These are phyloP conservation scores for Epithele typhae DNA, from an alignment of 768 basidiomycete genomes.

Conservation along the genomic window DNA sequence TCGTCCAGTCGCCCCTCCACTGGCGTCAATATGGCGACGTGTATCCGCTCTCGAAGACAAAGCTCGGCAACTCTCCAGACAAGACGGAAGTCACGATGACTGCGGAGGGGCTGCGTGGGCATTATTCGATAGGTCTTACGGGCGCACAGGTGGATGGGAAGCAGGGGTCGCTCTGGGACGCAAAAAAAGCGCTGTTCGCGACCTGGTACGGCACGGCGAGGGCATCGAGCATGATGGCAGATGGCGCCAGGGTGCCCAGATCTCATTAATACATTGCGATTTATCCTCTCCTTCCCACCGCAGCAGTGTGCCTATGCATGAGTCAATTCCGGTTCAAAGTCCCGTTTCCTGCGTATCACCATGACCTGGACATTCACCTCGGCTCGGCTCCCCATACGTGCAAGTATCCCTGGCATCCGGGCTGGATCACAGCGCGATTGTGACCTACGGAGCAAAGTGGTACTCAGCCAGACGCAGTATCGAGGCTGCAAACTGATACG, in stretches of 20 bases:
- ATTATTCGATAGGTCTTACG: constrained; percentile 13
- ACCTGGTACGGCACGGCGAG: constrained; percentile 21
- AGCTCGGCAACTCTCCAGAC: constrained; percentile 10
- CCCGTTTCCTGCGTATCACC: too few species aligned
- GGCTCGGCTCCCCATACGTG: not conserved
- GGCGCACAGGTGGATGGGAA: constrained; percentile 17
- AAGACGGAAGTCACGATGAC: constrained; percentile 16
- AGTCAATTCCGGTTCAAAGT: too few species aligned
- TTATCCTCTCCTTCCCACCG: too few species aligned
- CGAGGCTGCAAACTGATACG: too few species aligned
- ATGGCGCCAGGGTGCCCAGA: constrained; percentile 5
- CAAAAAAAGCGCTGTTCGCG: constrained; percentile 16
- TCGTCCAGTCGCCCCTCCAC: constrained; percentile 19
- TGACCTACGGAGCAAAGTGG: too few species aligned
- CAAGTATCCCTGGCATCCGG: too few species aligned
- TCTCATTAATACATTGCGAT: too few species aligned
- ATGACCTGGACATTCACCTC: too few species aligned
- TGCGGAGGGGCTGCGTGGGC: constrained; percentile 12
- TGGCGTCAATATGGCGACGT: constrained; percentile 15
- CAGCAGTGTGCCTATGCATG: too few species aligned
- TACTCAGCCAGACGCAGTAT: too few species aligned
- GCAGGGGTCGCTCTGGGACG: constrained; percentile 9
- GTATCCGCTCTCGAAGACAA: constrained; percentile 11
- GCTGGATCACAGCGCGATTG: too few species aligned
- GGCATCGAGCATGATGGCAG: constrained; percentile 12